These are phyloP conservation scores for Cryptococcus depauperatus DNA, from an alignment of 1,284 basidiomycete genomes.

Conservation along the genomic window DNA sequence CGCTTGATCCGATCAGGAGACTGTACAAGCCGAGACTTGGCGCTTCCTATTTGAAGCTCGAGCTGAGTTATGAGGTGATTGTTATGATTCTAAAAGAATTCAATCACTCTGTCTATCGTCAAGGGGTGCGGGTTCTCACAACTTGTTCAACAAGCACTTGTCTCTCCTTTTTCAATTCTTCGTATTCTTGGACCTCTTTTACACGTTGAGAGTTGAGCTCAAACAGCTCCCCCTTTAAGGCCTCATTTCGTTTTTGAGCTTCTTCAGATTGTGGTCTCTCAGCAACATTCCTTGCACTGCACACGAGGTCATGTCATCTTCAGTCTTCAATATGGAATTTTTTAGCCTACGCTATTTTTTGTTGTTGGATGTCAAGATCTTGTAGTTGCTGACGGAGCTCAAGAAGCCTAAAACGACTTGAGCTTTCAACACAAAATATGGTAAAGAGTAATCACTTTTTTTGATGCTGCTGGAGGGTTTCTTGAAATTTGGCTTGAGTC, in stretches of 20 bases:
- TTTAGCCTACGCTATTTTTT: conserved; percentile 55
- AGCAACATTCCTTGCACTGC: conserved; percentile 58
- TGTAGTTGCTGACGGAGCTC: conserved; percentile 52
- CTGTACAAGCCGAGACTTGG: conserved; percentile 67
- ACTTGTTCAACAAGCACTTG: conserved; percentile 25
- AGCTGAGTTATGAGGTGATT: conserved; percentile 20
- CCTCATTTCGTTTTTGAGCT: conserved; percentile 56
- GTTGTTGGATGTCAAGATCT: conserved; percentile 53
- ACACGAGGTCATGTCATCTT: not conserved
- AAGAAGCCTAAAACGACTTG: conserved; percentile 16
- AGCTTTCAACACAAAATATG: not conserved
- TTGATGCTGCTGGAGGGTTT: conserved; percentile 20
- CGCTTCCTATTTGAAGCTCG: conserved; percentile 49
- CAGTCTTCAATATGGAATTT: not conserved
- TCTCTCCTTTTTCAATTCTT: conserved; percentile 58
- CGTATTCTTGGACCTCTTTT: conserved; percentile 47
- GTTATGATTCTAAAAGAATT: conserved; percentile 16
- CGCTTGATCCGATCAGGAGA: conserved; percentile 77
- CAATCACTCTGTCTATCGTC: not conserved
- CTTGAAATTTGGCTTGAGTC: conserved; percentile 16
- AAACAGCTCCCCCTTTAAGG: conserved; percentile 57
- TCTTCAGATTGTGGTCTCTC: conserved; percentile 63
- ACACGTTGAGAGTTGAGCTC: conserved; percentile 56
- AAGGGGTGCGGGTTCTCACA: conserved; percentile 12
- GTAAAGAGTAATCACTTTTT: conserved; percentile 16